phyloP scores from a whole-genome alignment of 2,329 filamentous ascomycete species.

The Ophiostoma pallidulum region DNA sequence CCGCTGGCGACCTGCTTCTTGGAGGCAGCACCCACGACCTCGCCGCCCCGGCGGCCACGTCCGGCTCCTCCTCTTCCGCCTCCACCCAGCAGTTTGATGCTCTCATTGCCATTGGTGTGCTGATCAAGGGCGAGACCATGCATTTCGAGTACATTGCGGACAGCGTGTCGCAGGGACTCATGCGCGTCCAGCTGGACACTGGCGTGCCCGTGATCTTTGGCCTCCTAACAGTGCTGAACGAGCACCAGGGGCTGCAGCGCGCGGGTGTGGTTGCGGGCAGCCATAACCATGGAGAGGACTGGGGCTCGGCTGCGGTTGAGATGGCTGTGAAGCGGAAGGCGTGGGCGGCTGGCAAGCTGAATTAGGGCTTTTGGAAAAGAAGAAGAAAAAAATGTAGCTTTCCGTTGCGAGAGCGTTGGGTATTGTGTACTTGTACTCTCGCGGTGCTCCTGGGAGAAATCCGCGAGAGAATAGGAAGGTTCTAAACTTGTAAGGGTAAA shows the following conservation, averaged over 20 bases:
- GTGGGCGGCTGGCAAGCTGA: conserved; percentile 65
- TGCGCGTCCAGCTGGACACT: conserved; percentile 85
- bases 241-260: conserved; percentile 77
- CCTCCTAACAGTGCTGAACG: conserved; percentile 76
- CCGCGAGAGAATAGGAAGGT: too few species aligned
- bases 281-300: conserved; percentile 96
- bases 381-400: neutral
- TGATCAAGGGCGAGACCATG: conserved; percentile 99
- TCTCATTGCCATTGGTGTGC: conserved; percentile 85
- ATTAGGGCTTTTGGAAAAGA: conserved; percentile 2
- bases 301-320: conserved; percentile 91
- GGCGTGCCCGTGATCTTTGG: conserved; percentile 89
- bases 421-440: too few species aligned
- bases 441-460: too few species aligned
- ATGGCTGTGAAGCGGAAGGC: conserved; percentile 78
- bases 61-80: conserved; percentile 26
- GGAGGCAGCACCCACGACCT: conserved; percentile 63
- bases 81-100: conserved; percentile 70
- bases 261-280: conserved; percentile 60
- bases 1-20: conserved; percentile 64
- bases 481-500: too few species aligned
- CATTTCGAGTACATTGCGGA: conserved; percentile 99
- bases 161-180: conserved; percentile 79
- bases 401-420: too few species aligned
- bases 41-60: conserved; percentile 54